Evolutionary conservation across 2,329 filamentous ascomycete species (phyloP).

Genomic region (Sarocladium strictum): DNA sequence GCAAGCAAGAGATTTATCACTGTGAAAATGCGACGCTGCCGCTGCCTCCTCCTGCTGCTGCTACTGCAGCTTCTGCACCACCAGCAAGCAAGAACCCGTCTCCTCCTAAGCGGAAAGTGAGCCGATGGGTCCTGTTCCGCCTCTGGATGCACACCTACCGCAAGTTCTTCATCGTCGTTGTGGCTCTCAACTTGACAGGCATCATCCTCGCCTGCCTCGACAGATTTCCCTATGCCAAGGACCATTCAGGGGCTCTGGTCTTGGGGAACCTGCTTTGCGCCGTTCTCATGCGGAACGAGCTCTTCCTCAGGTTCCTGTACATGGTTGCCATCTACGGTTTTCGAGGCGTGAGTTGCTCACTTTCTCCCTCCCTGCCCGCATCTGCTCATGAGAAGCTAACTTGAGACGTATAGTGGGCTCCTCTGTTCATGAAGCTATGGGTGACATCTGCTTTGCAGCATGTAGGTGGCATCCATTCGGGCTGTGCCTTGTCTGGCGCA

Average conservation of each 20-base stretch:
- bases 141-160: conserved; percentile 36
- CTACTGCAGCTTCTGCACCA: too few species aligned
- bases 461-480: conserved; percentile 35
- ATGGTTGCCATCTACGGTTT: conserved; percentile 30
- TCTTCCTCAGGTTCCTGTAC: conserved; percentile 31
- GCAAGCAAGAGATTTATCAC: neutral
- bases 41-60: too few species aligned
- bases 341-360: conserved; percentile 23
- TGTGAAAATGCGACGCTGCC: conserved; percentile 8
- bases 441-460: conserved; percentile 32
- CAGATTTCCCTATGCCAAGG: conserved; percentile 29
- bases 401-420: conserved; percentile 25
- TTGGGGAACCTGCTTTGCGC: conserved; percentile 33
- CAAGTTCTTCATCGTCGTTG: conserved; percentile 33
- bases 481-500: conserved; percentile 32
- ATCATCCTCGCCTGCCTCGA: conserved; percentile 27
- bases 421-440: conserved; percentile 26
- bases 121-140: conserved; percentile 27
- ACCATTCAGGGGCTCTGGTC: conserved; percentile 31
- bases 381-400: too few species aligned
- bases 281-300: conserved; percentile 33
- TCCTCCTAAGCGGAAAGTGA: conserved; percentile 18
- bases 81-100: neutral
- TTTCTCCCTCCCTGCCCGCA: too few species aligned
- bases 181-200: conserved; percentile 27